Base-by-base conservation (phyloP, 2,329 filamentous ascomycete genomes). In the Juglanconis sp. region DNA sequence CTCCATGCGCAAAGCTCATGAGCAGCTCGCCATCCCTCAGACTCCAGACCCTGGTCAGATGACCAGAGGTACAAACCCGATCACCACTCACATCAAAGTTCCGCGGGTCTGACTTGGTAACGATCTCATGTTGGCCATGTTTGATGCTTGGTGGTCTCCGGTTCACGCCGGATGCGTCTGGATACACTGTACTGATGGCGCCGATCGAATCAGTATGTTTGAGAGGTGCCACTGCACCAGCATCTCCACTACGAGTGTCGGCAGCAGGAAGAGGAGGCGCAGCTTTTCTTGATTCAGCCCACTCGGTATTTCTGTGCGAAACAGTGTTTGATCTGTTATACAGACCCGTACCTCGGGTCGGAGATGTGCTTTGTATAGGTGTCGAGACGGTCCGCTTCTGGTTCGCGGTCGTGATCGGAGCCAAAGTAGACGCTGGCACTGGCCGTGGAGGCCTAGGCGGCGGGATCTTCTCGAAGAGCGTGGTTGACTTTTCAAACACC, bases 1-100 rank as follows among this genome's bases (percentile, higher is more conserved):
- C 95, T 1, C 89, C 90, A 72, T 96, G 93, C 55, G 87, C 84
- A 64, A 96, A 76, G 67, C 87, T 95, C 81, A 96, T 85, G 13
- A 96, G 70, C 54, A 91, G 81, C 67, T 96, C 90, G 2, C 94
- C 94, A 57, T 92, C 92, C 10, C 87, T 77, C 31, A 96, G 74
- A 71, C 88, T 94, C 93, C 95, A 99, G 0, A 93, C 91, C 63
- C 91, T 85, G 1, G 94, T 98, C 63, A 95, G 81, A 64, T 90
- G 89, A 5, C 94, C 95, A 15, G 90, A 91, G 0, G 93, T 94
- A 71, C 92, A 96, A 7, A 95, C 87, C 66, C 89, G 87, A 65
- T 93, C 88, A 7, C 95, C 95, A 70, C 91, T 97, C 3, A 96
- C 87, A 64, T 95, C 93, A 70, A 97, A 87, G 35, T 92, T 79